These are phyloP conservation scores for Zopfia rhizophila DNA, from an alignment of 2,329 filamentous ascomycete species.

Conservation along the genomic window DNA sequence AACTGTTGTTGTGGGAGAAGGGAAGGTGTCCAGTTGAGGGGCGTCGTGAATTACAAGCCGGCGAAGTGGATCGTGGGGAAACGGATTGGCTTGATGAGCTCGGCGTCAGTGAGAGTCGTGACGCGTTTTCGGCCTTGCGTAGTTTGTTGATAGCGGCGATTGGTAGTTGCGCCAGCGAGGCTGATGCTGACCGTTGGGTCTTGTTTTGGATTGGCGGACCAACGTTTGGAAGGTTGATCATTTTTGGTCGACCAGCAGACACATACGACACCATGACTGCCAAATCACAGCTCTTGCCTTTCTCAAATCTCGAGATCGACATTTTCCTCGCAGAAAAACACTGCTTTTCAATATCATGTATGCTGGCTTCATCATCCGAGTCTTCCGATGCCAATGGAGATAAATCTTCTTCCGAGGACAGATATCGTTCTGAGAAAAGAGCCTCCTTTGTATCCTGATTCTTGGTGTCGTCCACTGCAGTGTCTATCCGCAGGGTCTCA, in stretches of 20 bases:
- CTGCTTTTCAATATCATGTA: slow-evolving; percentile 40
- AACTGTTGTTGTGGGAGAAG: slow-evolving; percentile 29
- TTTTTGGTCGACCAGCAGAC: slow-evolving; percentile 50
- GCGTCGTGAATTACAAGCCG: slow-evolving; percentile 34
- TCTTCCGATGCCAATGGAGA: slow-evolving; percentile 46
- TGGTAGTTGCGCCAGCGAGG: slow-evolving; percentile 46
- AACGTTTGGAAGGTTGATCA: slow-evolving; percentile 44
- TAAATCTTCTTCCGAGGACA: slow-evolving; percentile 52
- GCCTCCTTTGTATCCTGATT: slow-evolving; percentile 32
- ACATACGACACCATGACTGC: slow-evolving; percentile 51
- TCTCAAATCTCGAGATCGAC: slow-evolving; percentile 44
- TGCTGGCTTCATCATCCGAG: slow-evolving; percentile 39
- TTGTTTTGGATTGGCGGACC: slow-evolving; percentile 28
- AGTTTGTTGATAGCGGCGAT: slow-evolving; percentile 40
- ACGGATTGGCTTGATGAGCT: slow-evolving; percentile 20
- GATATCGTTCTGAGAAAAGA: slow-evolving; percentile 49
- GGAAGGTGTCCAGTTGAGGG: slow-evolving; percentile 21
- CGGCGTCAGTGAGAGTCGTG: slow-evolving; percentile 40
- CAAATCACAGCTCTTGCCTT: slow-evolving; percentile 48
- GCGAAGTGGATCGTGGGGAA: slow-evolving; percentile 34
- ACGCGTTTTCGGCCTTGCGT: slow-evolving; percentile 36
- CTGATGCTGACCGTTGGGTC: slow-evolving; percentile 45
- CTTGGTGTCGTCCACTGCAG: slow-evolving; percentile 27
- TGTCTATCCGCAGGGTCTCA: slow-evolving; percentile 47
- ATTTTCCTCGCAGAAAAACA: slow-evolving; percentile 43